A percentile compares a stretch with the other conserved stretches of the same genome.
Evolutionary conservation across 768 basidiomycete species (phyloP).

Genomic region (Artomyces pyxidatus): DNA sequence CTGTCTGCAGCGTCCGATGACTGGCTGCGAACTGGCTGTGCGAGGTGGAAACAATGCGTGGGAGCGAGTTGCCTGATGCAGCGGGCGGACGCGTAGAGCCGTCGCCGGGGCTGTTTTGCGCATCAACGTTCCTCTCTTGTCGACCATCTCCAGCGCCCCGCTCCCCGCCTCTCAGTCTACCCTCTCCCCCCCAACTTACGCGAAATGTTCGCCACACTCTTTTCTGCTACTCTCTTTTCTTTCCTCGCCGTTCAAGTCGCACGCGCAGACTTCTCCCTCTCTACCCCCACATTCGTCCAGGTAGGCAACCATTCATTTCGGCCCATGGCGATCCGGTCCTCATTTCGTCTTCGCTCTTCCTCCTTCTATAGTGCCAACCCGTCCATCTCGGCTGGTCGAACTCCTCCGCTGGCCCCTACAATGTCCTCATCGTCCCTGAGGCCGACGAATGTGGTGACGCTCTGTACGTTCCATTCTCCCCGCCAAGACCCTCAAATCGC

Average conservation of each 20-base stretch:
- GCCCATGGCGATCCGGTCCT: background rate
- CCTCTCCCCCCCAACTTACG: constrained; percentile 15
- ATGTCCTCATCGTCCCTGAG: constrained; percentile 45
- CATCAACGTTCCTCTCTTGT: background rate
- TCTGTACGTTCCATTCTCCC: constrained; percentile 36
- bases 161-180: constrained; percentile 17
- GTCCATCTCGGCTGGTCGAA: constrained; percentile 30
- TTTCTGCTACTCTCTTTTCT: constrained; percentile 64
- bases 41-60: too few relatives aligned
- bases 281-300: constrained; percentile 44
- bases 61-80: background rate
- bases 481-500: background rate
- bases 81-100: background rate
- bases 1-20: too few relatives aligned
- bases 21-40: too few relatives aligned
- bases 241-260: constrained; percentile 43
- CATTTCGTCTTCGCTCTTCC: constrained; percentile 1
- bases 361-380: constrained; percentile 40
- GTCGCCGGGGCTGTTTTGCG: constrained; percentile 2
- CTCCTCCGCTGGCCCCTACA: constrained; percentile 53
- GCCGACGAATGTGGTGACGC: constrained; percentile 49
- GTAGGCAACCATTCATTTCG: constrained; percentile 27
- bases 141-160: background rate
- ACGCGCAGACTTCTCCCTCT: constrained; percentile 45
- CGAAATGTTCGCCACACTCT: constrained; percentile 73